Evolutionary conservation across 148 eudicot genomes (phyloP).

Genomic region (Fagopyrum esculentum): DNA sequence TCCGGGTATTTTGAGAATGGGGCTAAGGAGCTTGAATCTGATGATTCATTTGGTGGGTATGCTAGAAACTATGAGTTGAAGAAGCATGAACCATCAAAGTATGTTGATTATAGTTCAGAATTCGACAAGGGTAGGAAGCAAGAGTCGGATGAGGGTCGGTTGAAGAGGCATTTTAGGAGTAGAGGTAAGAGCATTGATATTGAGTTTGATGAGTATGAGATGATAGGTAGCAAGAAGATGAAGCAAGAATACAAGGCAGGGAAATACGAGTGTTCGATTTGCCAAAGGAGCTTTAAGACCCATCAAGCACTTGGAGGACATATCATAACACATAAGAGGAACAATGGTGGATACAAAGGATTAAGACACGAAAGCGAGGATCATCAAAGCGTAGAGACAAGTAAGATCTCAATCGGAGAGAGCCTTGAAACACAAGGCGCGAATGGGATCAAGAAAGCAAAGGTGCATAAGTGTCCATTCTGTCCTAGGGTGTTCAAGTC

Average conservation of each 20-base stretch:
- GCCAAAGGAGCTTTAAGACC: slow-evolving; percentile 41
- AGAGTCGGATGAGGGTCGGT: neutral
- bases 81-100: neutral
- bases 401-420: neutral
- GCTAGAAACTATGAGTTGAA: slow-evolving; percentile 17
- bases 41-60: slow-evolving; percentile 58
- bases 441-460: slow-evolving; percentile 11
- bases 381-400: neutral
- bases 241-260: slow-evolving; percentile 11
- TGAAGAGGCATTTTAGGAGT: neutral
- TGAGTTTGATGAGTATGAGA: slow-evolving; percentile 5
- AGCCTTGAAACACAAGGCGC: too few relatives aligned
- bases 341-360: slow-evolving; percentile 25
- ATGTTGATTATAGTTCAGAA: neutral
- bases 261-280: slow-evolving; percentile 47
- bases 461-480: slow-evolving; percentile 71
- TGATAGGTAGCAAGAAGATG: neutral
- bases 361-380: neutral
- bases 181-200: neutral
- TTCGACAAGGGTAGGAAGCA: neutral
- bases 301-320: slow-evolving; percentile 70
- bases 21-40: slow-evolving; percentile 65
- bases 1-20: slow-evolving; percentile 67
- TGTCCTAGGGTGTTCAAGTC: slow-evolving; percentile 69
- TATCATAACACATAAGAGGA: slow-evolving; percentile 43